phyloP scores from a whole-genome alignment of 2,329 filamentous ascomycete species.

The Penicillium polonicum region DNA sequence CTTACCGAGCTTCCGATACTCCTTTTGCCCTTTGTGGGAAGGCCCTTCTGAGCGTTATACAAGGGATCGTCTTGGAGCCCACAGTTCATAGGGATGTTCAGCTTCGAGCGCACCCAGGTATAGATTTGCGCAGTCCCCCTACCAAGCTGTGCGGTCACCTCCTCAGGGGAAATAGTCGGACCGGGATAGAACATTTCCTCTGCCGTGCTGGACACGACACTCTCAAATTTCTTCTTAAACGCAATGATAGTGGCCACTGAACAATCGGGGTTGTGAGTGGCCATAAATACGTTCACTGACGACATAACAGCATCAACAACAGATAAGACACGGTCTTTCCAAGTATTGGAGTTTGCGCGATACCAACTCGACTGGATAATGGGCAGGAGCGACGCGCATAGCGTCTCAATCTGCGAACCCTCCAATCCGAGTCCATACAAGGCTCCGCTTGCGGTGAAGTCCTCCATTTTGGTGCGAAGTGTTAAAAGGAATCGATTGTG shows the following conservation, averaged over 20 bases:
- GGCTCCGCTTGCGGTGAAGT: slow-evolving; percentile 4
- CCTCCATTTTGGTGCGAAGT: slow-evolving; percentile 4
- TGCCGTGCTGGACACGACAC: slow-evolving; percentile 3
- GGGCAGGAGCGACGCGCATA: slow-evolving; percentile 4
- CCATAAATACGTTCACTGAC: slow-evolving; percentile 10
- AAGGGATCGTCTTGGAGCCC: slow-evolving; percentile 16
- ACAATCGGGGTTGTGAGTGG: slow-evolving; percentile 3
- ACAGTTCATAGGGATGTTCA: slow-evolving; percentile 12
- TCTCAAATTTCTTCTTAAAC: slow-evolving; percentile 11
- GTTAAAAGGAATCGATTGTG: slow-evolving; percentile 19
- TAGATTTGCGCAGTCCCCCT: slow-evolving; percentile 12
- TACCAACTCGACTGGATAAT: slow-evolving; percentile 14
- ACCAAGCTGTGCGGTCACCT: slow-evolving; percentile 9
- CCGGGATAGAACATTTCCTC: slow-evolving; percentile 11
- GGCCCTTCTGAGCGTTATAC: slow-evolving; percentile 14
- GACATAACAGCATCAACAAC: slow-evolving; percentile 10
- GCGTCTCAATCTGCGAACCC: background rate
- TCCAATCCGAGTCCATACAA: slow-evolving; percentile 12
- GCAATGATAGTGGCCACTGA: slow-evolving; percentile 2
- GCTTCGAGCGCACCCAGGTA: slow-evolving; percentile 12
- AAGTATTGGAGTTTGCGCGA: slow-evolving; percentile 14
- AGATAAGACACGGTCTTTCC: slow-evolving; percentile 14
- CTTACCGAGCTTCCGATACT: slow-evolving; percentile 15
- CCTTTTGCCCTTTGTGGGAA: slow-evolving; percentile 9
- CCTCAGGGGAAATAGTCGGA: slow-evolving; percentile 3